A percentile compares a stretch with the other conserved stretches of the same genome.
Conservation (phyloP, 768 basidiomycete species). For the Mycena indigotica region DNA sequence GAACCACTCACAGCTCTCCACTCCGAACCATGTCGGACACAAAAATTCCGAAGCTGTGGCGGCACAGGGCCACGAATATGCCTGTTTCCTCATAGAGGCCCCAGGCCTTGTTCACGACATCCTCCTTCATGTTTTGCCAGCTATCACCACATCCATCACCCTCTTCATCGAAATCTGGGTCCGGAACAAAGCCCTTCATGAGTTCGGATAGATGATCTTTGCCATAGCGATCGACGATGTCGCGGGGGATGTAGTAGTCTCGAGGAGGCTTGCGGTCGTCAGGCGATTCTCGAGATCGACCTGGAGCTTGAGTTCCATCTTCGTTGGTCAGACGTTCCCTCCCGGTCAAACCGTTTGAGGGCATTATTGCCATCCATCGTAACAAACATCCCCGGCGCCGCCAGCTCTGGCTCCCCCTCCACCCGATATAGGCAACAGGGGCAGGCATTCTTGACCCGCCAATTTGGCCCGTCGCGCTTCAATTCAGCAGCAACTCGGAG, state of each 20-base stretch:
- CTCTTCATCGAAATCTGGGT: background rate
- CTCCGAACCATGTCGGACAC: conserved; percentile 36
- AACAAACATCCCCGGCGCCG: conserved; percentile 24
- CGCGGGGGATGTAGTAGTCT: background rate
- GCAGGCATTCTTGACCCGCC: conserved; percentile 36
- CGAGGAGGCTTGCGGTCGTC: conserved; percentile 22
- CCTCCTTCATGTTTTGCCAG: conserved; percentile 22
- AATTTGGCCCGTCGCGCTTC: conserved; percentile 30
- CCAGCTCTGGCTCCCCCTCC: conserved; percentile 31
- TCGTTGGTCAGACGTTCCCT: conserved; percentile 12
- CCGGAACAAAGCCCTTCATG: background rate
- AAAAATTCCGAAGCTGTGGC: conserved; percentile 34
- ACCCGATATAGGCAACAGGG: conserved; percentile 39
- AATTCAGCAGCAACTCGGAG: conserved; percentile 26
- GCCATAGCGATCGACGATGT: background rate
- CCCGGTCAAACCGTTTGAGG: conserved; percentile 27
- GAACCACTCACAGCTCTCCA: conserved; percentile 37
- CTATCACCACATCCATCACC: conserved; percentile 26
- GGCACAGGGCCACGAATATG: conserved; percentile 38
- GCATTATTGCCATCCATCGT: conserved; percentile 37
- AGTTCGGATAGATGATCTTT: conserved; percentile 8
- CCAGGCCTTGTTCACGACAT: conserved; percentile 24
- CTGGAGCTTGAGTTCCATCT: conserved; percentile 23
- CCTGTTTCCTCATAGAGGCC: conserved; percentile 39
- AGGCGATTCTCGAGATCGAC: conserved; percentile 30